These are phyloP conservation scores for Hymenoscyphus fructigenus DNA, from an alignment of 2,329 filamentous ascomycete species.

Conservation along the genomic window DNA sequence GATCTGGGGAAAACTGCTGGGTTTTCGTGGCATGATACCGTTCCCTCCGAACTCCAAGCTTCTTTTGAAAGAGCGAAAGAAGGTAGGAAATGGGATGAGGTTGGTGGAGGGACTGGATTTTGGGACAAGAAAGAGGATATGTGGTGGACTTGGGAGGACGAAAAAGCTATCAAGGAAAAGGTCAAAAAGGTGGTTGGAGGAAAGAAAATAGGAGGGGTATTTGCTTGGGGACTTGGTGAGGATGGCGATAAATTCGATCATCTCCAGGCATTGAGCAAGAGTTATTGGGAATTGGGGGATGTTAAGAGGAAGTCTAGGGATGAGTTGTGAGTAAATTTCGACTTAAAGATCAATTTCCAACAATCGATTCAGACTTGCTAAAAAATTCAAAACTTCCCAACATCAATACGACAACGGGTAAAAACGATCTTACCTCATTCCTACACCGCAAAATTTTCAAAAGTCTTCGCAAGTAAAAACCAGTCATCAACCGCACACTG, in stretches of 20 bases:
- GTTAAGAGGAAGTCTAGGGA: background rate
- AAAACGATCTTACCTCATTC: background rate
- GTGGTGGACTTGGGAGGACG: slow-evolving; percentile 76
- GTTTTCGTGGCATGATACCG: slow-evolving; percentile 59
- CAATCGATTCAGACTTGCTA: background rate
- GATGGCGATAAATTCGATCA: slow-evolving; percentile 51
- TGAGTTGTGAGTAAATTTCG: slow-evolving; percentile 8
- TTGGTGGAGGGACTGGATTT: slow-evolving; percentile 65
- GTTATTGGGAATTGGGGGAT: slow-evolving; percentile 2
- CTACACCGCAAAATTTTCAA: background rate
- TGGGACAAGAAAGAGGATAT: slow-evolving; percentile 58
- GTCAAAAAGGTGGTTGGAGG: slow-evolving; percentile 57
- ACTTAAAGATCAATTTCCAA: background rate
- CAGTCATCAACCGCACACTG: background rate
- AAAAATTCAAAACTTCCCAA: background rate
- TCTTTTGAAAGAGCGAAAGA: slow-evolving; percentile 58
- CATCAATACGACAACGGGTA: background rate
- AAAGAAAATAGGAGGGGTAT: slow-evolving; percentile 64
- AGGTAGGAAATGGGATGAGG: slow-evolving; percentile 55
- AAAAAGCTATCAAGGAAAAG: slow-evolving; percentile 59
- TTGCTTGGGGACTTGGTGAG: slow-evolving; percentile 74
- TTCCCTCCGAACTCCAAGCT: slow-evolving; percentile 50
- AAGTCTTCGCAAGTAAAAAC: background rate
- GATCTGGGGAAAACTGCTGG: slow-evolving; percentile 58
- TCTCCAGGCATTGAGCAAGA: slow-evolving; percentile 42